Conservation (phyloP, 768 basidiomycete genomes). For the Xerocomellus intermedius region DNA sequence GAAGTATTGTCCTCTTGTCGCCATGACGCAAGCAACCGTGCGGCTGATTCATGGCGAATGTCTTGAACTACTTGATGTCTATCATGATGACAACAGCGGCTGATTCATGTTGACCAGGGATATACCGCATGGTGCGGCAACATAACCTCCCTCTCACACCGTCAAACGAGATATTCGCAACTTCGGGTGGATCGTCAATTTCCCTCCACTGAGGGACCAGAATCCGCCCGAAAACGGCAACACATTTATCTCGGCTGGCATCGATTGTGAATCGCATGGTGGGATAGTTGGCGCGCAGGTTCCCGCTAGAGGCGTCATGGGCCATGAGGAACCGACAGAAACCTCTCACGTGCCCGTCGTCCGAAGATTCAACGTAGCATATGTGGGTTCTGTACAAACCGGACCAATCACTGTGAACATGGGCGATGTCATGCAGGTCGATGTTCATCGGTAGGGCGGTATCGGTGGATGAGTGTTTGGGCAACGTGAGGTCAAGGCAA, state of each 20-base stretch:
- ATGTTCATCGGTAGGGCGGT: not conserved
- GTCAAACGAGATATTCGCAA: not conserved
- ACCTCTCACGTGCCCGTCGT: not conserved
- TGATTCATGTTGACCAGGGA: no score
- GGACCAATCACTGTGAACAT: not conserved
- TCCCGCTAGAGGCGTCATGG: fast-evolving
- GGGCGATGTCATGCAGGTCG: not conserved
- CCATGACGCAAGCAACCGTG: no score
- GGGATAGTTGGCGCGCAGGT: no score
- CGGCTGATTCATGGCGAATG: no score
- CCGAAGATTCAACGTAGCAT: not conserved
- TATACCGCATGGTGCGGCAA: no score
- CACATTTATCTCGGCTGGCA: not conserved
- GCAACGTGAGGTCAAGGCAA: not conserved
- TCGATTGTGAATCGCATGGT: not conserved
- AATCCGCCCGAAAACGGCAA: not conserved
- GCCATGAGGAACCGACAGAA: not conserved
- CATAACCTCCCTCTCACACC: not conserved
- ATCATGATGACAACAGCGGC: no score
- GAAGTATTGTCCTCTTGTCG: no score
- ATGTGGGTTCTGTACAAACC: no score
- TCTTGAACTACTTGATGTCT: no score
- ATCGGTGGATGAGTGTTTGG: not conserved
- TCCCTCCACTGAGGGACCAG: not conserved
- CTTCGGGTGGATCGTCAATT: not conserved